phyloP scores from a whole-genome alignment of 495 filamentous ascomycete species.

The Penicillium subrubescens region DNA sequence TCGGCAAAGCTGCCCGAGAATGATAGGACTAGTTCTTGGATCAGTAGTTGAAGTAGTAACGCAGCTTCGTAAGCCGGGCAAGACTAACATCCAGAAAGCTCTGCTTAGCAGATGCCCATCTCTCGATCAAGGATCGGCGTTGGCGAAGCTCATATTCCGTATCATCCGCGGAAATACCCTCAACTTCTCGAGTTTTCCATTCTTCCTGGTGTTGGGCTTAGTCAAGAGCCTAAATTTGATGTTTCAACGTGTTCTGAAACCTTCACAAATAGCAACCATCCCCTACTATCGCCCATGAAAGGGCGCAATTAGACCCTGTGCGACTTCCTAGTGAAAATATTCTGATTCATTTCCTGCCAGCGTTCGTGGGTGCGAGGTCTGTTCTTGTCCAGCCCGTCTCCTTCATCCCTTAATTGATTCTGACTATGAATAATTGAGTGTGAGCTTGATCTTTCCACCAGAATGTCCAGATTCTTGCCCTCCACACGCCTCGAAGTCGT shows the following conservation, averaged over 20 bases:
- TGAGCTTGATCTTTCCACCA: too few relatives aligned
- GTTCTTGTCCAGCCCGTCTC: too few relatives aligned
- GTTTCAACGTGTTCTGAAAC: neutral
- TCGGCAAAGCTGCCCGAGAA: neutral
- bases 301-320: too few relatives aligned
- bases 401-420: too few relatives aligned
- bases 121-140: neutral
- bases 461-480: too few relatives aligned
- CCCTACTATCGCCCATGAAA: neutral
- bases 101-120: neutral
- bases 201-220: neutral
- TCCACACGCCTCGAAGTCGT: too few relatives aligned
- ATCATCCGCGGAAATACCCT: neutral
- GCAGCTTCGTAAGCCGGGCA: neutral
- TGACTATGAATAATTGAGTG: too few relatives aligned
- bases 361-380: too few relatives aligned
- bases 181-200: neutral
- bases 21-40: neutral
- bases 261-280: neutral
- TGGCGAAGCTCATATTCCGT: neutral
- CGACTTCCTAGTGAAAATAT: too few relatives aligned
- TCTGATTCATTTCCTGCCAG: too few relatives aligned
- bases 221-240: neutral
- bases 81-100: neutral
- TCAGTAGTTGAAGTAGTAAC: neutral